Conservation (phyloP, 2,329 filamentous ascomycete species). For the Penicillium italicum region DNA sequence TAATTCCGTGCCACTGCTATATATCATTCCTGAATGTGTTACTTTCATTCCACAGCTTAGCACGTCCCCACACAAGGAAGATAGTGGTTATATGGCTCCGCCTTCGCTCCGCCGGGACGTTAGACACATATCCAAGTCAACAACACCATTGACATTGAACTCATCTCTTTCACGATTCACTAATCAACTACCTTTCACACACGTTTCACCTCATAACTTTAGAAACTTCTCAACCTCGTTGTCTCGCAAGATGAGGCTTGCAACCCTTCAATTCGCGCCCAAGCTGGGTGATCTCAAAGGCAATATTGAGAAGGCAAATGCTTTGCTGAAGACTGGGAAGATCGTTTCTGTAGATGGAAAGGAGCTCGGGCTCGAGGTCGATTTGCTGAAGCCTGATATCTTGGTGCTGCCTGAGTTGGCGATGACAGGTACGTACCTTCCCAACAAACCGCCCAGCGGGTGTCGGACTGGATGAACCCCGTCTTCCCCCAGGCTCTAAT, state of each 20-base stretch:
- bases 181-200: not conserved
- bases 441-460: not conserved
- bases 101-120: too few relatives aligned
- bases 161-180: not conserved
- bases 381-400: conserved; percentile 47
- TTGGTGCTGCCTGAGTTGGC: conserved; percentile 62
- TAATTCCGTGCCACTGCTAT: too few relatives aligned
- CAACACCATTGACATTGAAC: not conserved
- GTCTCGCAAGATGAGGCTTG: conserved; percentile 42
- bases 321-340: conserved; percentile 39
- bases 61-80: too few relatives aligned
- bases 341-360: conserved; percentile 9
- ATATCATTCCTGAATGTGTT: too few relatives aligned
- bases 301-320: conserved; percentile 46
- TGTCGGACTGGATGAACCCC: not conserved
- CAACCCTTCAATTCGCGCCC: conserved; percentile 47
- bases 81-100: too few relatives aligned
- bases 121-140: too few relatives aligned
- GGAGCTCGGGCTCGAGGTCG: conserved; percentile 15
- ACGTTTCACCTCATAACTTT: not conserved
- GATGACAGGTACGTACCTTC: conserved; percentile 51
- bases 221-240: conserved; percentile 13
- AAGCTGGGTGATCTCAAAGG: conserved; percentile 43
- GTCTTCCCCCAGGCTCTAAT: not conserved
- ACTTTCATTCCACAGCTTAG: too few relatives aligned